Evolutionary conservation across 768 basidiomycete species (phyloP), one percentile per base, ranked within the genome.

Genomic region (Rhizopogon sp.): DNA sequence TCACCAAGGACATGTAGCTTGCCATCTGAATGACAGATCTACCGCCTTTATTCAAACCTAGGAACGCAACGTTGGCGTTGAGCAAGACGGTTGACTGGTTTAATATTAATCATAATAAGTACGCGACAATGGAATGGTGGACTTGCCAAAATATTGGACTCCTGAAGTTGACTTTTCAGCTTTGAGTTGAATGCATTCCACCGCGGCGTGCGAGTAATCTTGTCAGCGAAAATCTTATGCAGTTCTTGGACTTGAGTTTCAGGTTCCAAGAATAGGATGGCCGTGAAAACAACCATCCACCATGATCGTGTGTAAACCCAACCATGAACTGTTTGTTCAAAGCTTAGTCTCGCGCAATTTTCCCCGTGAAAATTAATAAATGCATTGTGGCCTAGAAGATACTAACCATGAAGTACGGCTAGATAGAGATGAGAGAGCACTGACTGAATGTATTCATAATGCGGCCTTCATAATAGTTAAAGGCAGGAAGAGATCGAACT

Each of bases 41-140:
- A 5, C 59, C 61, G 22, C 57, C 60, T 42, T 64, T 17, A 42
- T 54, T 69, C 29, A 85, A 82, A 2, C 81, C 77, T 20, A 87
- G 67, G 58, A 85, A 83, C 0, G 74, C 78, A 0, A 86, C 79
- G 46, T 84, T 83, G 11, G 79, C 80, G 33, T 78, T 79, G 20
- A 85, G 62, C 16, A 86, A 67, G 3, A 85, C 81, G 0, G 80
- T 81, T 1, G 76, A 76, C 83, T 85, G 49, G 5, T 29, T 20
- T 11, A 37, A 11, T 6, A 40, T 29, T 20, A 10, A 39, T 55
- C 14, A 11, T 8, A 33, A 11, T 8, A 45, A 16, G 43, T 28
- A 17, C 1, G 43, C 13, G 16, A 33, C 4, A n/a, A 35, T 51
- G 16, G 8, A n/a, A 13, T 29, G 33, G 9, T 5, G 2, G 29